Evolutionary conservation across 2,329 filamentous ascomycete species (phyloP), one percentile per base, ranked within the genome.

Genomic region (Aspergillus luchuensis): DNA sequence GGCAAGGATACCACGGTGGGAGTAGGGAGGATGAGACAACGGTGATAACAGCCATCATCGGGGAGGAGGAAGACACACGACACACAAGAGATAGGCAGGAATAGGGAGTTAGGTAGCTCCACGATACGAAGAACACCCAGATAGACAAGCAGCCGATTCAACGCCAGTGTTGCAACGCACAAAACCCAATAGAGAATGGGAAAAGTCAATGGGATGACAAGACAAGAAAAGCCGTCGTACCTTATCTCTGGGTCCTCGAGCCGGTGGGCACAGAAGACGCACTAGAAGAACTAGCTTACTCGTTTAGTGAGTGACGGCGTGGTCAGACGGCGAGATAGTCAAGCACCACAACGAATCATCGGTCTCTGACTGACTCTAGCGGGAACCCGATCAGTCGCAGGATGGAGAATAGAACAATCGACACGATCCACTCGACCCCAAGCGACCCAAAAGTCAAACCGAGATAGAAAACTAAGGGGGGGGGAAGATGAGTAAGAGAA

Each of bases 1-100:
- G 30, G 33, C 5, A 36, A 36, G 53, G 25, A 56, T 56, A 56
- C 39, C 39, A 56, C 53, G 23, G 39, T 56, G 21, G 53, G 28
- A 56, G 13, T 21, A 21, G 13, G 10, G 15, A 39, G 17, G n/a
- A 50, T 50, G 41, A 45, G 41, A 50, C 47, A 25, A 33, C 47
- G 47, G 25, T 10, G 47, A 50, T 50, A 50, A 45, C 33, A 36
- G 10, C 33, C 33, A 36, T 36, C 33, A 36, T 36, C 33, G 33
- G 19, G 41, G 19, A 45, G 19, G 41, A 36, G 23, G 41, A 25
- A 25, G 23, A 45, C 41, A 45, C 23, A 47, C 25, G 7, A 36
- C 10, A 36, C 30, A 13, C 33, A 36, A 13, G 33, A 36, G 33
- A 36, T 36, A 36, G 33, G 41, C 41, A 45, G 19, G 15, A 17